Evolutionary conservation across 2,329 filamentous ascomycete species (phyloP).

Genomic region (Plectosphaerella cucumerina): DNA sequence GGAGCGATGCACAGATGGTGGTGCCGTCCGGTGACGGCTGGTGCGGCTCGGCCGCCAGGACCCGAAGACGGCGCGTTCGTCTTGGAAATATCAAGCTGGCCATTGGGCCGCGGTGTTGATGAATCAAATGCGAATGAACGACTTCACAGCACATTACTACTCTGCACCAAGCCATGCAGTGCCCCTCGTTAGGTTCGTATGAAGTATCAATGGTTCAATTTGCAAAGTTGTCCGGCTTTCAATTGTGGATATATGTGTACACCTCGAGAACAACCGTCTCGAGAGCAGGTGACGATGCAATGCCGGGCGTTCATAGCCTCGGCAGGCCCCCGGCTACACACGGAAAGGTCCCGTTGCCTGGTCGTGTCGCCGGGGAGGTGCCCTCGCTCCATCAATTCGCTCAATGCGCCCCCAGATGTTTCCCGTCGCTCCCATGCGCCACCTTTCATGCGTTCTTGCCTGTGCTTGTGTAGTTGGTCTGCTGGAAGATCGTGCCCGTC

Average conservation of each 20-base stretch:
- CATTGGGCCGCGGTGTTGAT: too few relatives aligned
- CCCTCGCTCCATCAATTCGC: not conserved
- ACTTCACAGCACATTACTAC: too few relatives aligned
- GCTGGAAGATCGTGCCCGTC: conserved; percentile 74
- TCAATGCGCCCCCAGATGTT: not conserved
- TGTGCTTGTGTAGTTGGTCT: conserved; percentile 69
- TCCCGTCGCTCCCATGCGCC: not conserved
- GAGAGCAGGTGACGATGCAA: not conserved
- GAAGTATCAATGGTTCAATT: too few relatives aligned
- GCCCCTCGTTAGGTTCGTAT: too few relatives aligned
- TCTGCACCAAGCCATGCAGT: too few relatives aligned
- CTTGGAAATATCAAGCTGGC: not conserved
- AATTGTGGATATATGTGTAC: not conserved
- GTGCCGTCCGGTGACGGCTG: not conserved
- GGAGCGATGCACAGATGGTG: conserved; percentile 4
- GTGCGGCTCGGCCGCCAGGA: conserved; percentile 3
- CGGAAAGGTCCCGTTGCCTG: not conserved
- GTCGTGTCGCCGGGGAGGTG: not conserved
- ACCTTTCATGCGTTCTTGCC: conserved; percentile 23
- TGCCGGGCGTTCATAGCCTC: not conserved
- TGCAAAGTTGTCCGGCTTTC: not conserved
- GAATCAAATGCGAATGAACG: too few relatives aligned
- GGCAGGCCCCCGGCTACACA: not conserved
- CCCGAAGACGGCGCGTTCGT: not conserved
- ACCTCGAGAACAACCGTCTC: not conserved